These are phyloP conservation scores for Volvox africanus DNA, from an alignment of 139 green algal genomes.

Conservation along the genomic window DNA sequence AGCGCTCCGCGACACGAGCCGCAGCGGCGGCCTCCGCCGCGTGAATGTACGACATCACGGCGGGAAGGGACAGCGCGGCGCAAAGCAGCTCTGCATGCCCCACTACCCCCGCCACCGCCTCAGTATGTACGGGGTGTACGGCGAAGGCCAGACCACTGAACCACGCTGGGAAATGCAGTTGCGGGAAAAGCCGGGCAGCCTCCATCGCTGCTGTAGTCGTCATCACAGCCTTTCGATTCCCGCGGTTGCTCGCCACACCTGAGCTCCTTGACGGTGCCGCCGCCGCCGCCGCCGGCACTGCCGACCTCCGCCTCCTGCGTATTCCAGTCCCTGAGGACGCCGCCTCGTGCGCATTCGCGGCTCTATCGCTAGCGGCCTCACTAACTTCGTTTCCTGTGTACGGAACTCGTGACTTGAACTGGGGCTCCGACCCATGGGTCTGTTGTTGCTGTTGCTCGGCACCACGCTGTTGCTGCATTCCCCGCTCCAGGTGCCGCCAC, in stretches of 20 bases:
- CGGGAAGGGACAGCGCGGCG: constrained; percentile 63
- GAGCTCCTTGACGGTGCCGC: background rate
- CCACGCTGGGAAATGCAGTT: constrained; percentile 57
- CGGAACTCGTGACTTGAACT: too few relatives aligned
- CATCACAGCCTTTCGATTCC: background rate
- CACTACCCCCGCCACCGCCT: constrained; percentile 86
- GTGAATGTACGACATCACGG: constrained; percentile 71
- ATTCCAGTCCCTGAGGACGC: background rate
- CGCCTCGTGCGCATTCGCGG: background rate
- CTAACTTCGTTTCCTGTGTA: too few relatives aligned
- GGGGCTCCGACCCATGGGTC: background rate
- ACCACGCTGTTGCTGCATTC: background rate
- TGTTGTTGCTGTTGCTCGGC: background rate
- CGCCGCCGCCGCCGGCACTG: background rate
- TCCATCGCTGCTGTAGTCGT: too few relatives aligned
- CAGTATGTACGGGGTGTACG: constrained; percentile 80
- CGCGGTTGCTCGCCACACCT: background rate
- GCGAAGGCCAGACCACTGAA: constrained; percentile 77
- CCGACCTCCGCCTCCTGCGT: background rate
- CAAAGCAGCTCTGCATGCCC: constrained; percentile 82
- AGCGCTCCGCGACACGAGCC: background rate
- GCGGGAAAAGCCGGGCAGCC: background rate
- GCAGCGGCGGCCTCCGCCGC: constrained; percentile 52
- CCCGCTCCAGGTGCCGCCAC: background rate
- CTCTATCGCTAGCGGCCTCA: background rate